Conservation (phyloP, 306 rosid species). For the Pueraria montana region DNA sequence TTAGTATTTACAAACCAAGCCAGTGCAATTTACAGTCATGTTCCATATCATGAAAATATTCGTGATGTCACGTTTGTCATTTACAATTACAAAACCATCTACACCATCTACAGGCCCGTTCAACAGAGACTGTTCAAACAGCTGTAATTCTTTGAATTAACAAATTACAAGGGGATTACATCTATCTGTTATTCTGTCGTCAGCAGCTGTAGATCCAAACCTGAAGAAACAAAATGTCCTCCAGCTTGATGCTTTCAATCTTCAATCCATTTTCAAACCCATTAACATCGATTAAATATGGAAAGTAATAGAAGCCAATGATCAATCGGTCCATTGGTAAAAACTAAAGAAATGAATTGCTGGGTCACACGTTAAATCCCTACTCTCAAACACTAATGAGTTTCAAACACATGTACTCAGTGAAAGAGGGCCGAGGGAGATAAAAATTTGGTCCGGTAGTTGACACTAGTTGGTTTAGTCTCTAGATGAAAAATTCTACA, state of each 20-base stretch:
- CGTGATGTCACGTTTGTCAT: not conserved
- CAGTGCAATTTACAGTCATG: conserved; percentile 27
- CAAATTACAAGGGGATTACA: conserved; percentile 5
- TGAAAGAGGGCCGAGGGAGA: no score
- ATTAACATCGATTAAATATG: not conserved
- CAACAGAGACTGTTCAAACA: not conserved
- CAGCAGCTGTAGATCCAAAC: conserved; percentile 9
- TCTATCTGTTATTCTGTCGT: conserved; percentile 17
- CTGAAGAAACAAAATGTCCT: conserved; percentile 22
- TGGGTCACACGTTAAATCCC: no score
- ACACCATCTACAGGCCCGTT: not conserved
- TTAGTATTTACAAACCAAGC: not conserved
- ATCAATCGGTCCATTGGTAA: no score
- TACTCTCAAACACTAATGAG: no score
- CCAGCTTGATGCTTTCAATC: conserved; percentile 36
- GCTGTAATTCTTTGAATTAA: not conserved
- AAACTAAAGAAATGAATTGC: no score
- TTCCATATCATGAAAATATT: not conserved
- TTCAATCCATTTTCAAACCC: conserved; percentile 16
- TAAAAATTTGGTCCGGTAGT: no score
- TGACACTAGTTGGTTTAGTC: no score
- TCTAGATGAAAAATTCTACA: no score
- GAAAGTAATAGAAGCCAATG: not conserved
- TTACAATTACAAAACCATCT: not conserved
- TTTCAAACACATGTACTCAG: no score